These are phyloP conservation scores for Mycena indigotica DNA, from an alignment of 768 basidiomycete species.

Conservation along the genomic window DNA sequence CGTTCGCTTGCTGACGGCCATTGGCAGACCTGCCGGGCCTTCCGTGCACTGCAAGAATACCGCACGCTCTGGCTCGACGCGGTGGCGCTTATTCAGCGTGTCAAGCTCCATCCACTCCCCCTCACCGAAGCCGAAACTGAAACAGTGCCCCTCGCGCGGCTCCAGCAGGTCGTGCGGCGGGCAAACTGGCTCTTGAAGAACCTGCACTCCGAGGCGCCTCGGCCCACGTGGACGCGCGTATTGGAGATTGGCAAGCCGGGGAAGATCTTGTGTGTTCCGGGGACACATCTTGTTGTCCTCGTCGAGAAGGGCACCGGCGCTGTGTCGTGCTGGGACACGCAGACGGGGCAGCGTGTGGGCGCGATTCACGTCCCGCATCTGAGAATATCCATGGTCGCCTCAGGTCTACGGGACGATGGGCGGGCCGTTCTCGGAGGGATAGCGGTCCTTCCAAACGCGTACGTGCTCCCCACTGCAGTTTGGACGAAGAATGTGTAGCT, in stretches of 20 bases:
- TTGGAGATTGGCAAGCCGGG: background rate
- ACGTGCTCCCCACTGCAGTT: background rate
- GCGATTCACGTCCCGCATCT: background rate
- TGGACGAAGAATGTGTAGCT: background rate
- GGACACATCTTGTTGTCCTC: background rate
- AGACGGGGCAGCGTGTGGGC: background rate
- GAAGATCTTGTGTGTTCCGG: background rate
- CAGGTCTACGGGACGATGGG: background rate
- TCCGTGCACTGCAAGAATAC: background rate
- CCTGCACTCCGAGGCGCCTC: background rate
- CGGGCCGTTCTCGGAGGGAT: background rate
- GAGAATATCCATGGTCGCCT: background rate
- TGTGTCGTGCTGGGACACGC: background rate
- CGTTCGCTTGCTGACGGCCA: no score
- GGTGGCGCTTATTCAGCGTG: background rate
- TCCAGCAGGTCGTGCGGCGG: background rate
- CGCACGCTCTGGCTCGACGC: background rate
- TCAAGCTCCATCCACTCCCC: background rate
- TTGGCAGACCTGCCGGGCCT: background rate
- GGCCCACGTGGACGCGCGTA: background rate
- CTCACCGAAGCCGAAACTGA: background rate
- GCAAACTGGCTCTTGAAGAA: background rate
- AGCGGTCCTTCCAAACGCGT: no score
- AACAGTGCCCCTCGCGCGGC: background rate
- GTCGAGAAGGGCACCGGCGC: background rate